Conservation (phyloP, 148 eudicot species). For the Heliamphora exappendiculata region DNA sequence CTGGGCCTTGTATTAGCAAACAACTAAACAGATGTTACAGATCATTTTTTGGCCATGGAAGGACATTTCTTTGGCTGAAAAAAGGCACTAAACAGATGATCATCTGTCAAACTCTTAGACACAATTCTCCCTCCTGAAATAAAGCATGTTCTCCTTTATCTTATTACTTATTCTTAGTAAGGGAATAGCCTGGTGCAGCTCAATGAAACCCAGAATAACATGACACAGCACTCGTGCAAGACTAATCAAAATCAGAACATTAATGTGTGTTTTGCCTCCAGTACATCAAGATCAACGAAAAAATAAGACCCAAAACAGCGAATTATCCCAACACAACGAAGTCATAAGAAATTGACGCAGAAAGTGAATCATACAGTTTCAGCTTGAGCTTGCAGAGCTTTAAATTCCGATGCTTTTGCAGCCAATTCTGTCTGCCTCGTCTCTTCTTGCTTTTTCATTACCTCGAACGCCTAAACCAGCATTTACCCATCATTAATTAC, state of each 20-base stretch:
- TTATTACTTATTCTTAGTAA: neutral
- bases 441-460: constrained; percentile 61
- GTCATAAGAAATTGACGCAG: neutral
- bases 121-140: neutral
- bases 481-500: constrained; percentile 16
- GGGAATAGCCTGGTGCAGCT: neutral
- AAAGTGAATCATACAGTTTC: constrained; percentile 44
- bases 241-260: neutral
- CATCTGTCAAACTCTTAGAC: neutral
- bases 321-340: neutral
- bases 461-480: constrained; percentile 38
- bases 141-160: neutral
- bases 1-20: neutral
- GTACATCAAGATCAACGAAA: neutral
- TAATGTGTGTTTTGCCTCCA: neutral
- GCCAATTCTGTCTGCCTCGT: constrained; percentile 50
- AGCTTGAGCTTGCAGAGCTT: constrained; percentile 57
- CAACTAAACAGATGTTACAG: neutral
- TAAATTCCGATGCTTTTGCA: constrained; percentile 45
- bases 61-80: neutral
- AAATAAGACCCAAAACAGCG: neutral
- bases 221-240: neutral
- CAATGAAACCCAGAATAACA: neutral
- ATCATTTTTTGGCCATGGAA: neutral
- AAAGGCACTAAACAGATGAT: neutral